Base-by-base conservation (phyloP, 2,329 filamentous ascomycete species). In the Fusarium hainanense region DNA sequence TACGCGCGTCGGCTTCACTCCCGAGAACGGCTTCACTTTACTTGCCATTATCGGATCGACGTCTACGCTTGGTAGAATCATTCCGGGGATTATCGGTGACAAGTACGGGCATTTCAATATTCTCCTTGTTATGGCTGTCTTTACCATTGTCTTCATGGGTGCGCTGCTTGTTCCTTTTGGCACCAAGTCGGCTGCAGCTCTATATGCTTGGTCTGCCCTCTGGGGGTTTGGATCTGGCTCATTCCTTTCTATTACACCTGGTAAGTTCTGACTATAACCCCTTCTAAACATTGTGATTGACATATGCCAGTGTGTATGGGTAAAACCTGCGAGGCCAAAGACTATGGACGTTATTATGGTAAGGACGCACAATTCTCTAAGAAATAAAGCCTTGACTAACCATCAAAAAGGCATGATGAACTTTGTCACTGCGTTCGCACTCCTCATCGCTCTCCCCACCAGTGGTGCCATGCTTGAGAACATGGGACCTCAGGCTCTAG, bases 221-320 rank as follows among this genome's bases (percentile, higher is more conserved):
- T 86, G 84, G 74, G 84, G 84, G 0, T 83, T 85, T n/a, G 82
- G 82, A 0, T 84, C 82, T 3, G 84, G 84, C 0, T 81, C 81
- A 0, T 85, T 82, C 75, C 74, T 85, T n/a, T 82, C 81, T 0
- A 76, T 84, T 3, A 79, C 79, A 2, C 77, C 76, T 46, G 75
- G 75, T 75, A 16, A 44, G 69, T 28, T 16, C 12, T 8, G 67
- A 7, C 4, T 21, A 4, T 1, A 8, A 11, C 3, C 10, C 3
- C 2, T 12, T 1, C 12, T 27, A 7, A 6, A 20, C 3, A 11
- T 9, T 6, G 6, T 16, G 12, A 10, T 65, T 74, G 10, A 77
- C 14, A 4, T 3, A 1, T 0, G 7, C 2, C 77, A 46, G 83
- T 84, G 0, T 85, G 84, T 55, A 77, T 84, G 23, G 83, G 82